Evolutionary conservation across 192 early-diverging fungal genomes (phyloP).

Genomic region (Gaertneriomyces sp.): DNA sequence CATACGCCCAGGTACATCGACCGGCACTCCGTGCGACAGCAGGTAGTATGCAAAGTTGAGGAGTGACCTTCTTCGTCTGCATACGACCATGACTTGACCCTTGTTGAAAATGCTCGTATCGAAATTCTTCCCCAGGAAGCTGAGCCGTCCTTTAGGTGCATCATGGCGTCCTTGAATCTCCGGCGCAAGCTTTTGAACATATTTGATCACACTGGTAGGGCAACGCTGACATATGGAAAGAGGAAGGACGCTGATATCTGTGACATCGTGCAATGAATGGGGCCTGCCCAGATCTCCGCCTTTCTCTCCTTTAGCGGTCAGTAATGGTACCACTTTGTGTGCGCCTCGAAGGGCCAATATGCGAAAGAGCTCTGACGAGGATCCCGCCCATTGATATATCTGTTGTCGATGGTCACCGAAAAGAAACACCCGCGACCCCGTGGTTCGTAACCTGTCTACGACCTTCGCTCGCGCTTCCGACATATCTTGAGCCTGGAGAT

Average conservation of each 20-base stretch:
- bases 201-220: constrained; percentile 12
- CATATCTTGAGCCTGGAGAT: constrained; percentile 27
- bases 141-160: constrained; percentile 2
- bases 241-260: constrained; percentile 13
- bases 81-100: constrained; percentile 10
- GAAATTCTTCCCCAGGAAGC: not conserved
- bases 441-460: not conserved
- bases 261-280: not conserved
- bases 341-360: too few species aligned
- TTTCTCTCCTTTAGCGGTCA: too few species aligned
- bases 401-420: constrained; percentile 24
- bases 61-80: not conserved
- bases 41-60: constrained; percentile 27
- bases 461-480: constrained; percentile 15
- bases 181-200: constrained; percentile 19
- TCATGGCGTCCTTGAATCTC: constrained; percentile 3
- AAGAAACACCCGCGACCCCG: constrained; percentile 9
- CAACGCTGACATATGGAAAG: constrained; percentile 23
- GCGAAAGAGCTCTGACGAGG: not conserved
- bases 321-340: too few species aligned
- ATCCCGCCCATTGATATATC: constrained; percentile 27
- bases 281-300: too few species aligned
- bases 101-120: constrained; percentile 2
- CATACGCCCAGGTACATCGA: constrained; percentile 16
- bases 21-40: constrained; percentile 11